Evolutionary conservation across 176 grass and related monocot genomes (phyloP).

Genomic region (Luzula sylvatica): DNA sequence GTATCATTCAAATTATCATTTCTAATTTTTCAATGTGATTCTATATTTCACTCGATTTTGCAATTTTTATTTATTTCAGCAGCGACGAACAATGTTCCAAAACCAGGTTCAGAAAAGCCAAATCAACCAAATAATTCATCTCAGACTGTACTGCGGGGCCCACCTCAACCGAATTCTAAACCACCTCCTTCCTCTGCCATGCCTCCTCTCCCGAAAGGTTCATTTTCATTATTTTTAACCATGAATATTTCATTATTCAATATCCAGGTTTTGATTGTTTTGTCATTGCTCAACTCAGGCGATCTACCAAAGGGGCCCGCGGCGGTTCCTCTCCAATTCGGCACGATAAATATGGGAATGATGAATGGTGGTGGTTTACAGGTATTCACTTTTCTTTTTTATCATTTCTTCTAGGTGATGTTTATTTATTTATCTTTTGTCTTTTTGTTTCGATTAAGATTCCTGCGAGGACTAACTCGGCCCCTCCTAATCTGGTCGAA

Average conservation of each 20-base stretch:
- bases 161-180: conserved; percentile 15
- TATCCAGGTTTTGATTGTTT: conserved; percentile 2
- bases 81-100: too few relatives aligned
- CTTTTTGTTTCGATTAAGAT: conserved; percentile 36
- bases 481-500: conserved; percentile 93
- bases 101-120: too few relatives aligned
- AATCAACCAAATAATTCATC: conserved; percentile 28
- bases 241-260: background rate
- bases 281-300: conserved; percentile 40
- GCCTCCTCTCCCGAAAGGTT: conserved; percentile 39
- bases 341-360: conserved; percentile 53
- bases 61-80: too few relatives aligned
- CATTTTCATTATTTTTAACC: background rate
- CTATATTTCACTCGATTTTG: too few relatives aligned
- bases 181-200: conserved; percentile 22
- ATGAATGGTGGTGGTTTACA: conserved; percentile 57
- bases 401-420: background rate
- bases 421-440: conserved; percentile 2
- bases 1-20: background rate
- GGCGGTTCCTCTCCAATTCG: conserved; percentile 68
- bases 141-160: conserved; percentile 37
- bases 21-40: background rate
- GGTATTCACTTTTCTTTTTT: conserved; percentile 37
- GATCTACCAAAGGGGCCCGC: conserved; percentile 34
- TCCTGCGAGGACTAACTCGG: conserved; percentile 92